phyloP scores from a whole-genome alignment of 345 rosid genomes.

The Lepidium sativum region DNA sequence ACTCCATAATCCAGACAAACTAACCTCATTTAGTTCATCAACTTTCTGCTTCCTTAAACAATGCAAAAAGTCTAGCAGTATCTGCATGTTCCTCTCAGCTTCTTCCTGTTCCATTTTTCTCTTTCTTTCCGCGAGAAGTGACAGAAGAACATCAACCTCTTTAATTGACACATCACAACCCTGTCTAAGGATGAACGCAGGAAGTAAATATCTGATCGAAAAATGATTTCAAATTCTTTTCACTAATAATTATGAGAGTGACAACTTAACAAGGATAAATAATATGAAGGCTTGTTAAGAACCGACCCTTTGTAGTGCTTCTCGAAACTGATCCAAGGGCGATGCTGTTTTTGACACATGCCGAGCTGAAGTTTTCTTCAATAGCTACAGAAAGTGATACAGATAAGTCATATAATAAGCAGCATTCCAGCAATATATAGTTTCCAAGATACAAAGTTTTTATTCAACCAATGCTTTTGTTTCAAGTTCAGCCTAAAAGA shows the following conservation, averaged over 20 bases:
- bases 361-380: slow-evolving; percentile 65
- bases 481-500: not conserved
- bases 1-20: slow-evolving; percentile 16
- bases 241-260: not conserved
- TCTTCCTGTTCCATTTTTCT: slow-evolving; percentile 97
- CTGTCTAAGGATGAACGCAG: slow-evolving; percentile 44
- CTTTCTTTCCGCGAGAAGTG: slow-evolving; percentile 76
- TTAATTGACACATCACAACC: slow-evolving; percentile 86
- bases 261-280: not conserved
- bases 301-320: slow-evolving; percentile 63
- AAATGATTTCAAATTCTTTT: not conserved
- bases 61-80: slow-evolving; percentile 78
- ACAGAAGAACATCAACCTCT: slow-evolving; percentile 72
- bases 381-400: slow-evolving; percentile 48
- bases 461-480: not conserved
- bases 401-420: slow-evolving; percentile 21
- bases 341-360: slow-evolving; percentile 65
- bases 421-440: not conserved
- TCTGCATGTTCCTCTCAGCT: slow-evolving; percentile 97
- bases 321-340: slow-evolving; percentile 56
- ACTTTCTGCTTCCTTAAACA: slow-evolving; percentile 81
- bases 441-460: not conserved
- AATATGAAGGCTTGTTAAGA: slow-evolving; percentile 1
- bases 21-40: slow-evolving; percentile 84
- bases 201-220: slow-evolving; percentile 12